A percentile compares a stretch with the other conserved stretches of the same genome.
Evolutionary conservation across 805 yeast genomes (phyloP).

Genomic region (Ogataea corticis): DNA sequence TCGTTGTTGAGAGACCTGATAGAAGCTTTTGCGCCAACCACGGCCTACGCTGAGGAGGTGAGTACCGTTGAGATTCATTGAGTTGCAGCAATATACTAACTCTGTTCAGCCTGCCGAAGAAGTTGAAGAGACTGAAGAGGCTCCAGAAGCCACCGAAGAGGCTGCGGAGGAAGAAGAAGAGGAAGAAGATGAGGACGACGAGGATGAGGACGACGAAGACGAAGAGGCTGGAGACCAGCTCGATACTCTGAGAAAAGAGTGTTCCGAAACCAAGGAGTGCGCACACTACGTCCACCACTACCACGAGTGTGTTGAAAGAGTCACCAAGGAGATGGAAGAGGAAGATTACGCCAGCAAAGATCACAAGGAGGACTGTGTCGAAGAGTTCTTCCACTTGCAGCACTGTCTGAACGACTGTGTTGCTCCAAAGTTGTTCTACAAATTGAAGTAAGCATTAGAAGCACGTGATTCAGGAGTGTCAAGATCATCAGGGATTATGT

Average conservation of each 20-base stretch:
- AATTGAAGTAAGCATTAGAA: slow-evolving; percentile 60
- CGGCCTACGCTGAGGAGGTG: slow-evolving; percentile 78
- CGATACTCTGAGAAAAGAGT: slow-evolving; percentile 66
- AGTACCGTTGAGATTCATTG: slow-evolving; percentile 8
- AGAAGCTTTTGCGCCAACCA: slow-evolving; percentile 76
- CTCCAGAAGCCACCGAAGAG: slow-evolving; percentile 40
- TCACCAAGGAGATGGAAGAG: slow-evolving; percentile 81
- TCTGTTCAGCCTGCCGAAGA: slow-evolving; percentile 33
- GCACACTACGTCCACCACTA: slow-evolving; percentile 81
- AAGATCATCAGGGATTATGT: neutral
- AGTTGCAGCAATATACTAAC: slow-evolving; percentile 5
- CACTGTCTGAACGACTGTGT: slow-evolving; percentile 91
- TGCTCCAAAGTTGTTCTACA: slow-evolving; percentile 85
- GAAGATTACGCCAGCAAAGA: slow-evolving; percentile 76
- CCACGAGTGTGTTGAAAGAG: slow-evolving; percentile 94
- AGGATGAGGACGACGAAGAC: slow-evolving; percentile 44
- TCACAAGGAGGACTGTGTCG: slow-evolving; percentile 96
- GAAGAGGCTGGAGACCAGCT: slow-evolving; percentile 68
- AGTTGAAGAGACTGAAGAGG: slow-evolving; percentile 26
- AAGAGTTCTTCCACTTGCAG: slow-evolving; percentile 95
- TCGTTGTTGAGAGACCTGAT: slow-evolving; percentile 67
- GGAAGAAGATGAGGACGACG: slow-evolving; percentile 41
- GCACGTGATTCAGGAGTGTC: slow-evolving; percentile 4
- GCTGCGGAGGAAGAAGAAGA: slow-evolving; percentile 37
- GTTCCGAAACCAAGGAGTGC: slow-evolving; percentile 67